Base-by-base conservation (phyloP, 2,329 filamentous ascomycete species). In the Cytospora chrysosperma region DNA sequence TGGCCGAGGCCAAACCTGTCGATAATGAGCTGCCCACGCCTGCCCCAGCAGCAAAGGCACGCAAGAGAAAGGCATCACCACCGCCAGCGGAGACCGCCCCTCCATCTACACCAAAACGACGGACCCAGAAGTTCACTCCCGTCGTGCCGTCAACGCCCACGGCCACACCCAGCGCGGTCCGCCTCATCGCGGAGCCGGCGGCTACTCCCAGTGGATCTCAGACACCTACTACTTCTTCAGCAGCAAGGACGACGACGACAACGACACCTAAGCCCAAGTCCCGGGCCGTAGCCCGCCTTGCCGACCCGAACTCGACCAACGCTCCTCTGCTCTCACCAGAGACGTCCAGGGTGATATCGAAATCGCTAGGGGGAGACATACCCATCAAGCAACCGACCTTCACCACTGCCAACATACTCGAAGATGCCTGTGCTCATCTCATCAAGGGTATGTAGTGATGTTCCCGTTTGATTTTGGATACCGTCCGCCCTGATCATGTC, bases 381-480 rank as follows among this genome's bases (percentile, higher is more conserved):
- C 70, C 51, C 5, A 62, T 65, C 28, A 56, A 69, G 26, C 67
- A 69, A 26, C 61, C 70, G 10, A 27, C 40, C 37, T 19, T 53
- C n/a, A 90, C 89, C n/a, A 91, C 88, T 6, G 85, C 84, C 21
- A 91, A 84, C 57, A 76, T 97, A 19, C 82, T 98, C 2, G 82
- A 90, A 50, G 84, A 92, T 70, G 94, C 92, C 4, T 86, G 88
- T 67, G 85, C 84, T 10, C 89, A 96, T 75, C 80, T 98, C 8
- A 82, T 93, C 68, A 81, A 80, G 19, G 27, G 58, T 55, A 49
- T 55, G 58, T 3, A 61, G 34, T 7, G 40, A n/a, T n/a, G n/a
- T n/a, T n/a, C n/a, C n/a, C n/a, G n/a, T n/a, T n/a, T n/a, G n/a
- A n/a, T n/a, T n/a, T n/a, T n/a, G n/a, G n/a, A n/a, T n/a, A n/a